Conservation (phyloP, 2,329 filamentous ascomycete genomes). For the Colletotrichum sojae region DNA sequence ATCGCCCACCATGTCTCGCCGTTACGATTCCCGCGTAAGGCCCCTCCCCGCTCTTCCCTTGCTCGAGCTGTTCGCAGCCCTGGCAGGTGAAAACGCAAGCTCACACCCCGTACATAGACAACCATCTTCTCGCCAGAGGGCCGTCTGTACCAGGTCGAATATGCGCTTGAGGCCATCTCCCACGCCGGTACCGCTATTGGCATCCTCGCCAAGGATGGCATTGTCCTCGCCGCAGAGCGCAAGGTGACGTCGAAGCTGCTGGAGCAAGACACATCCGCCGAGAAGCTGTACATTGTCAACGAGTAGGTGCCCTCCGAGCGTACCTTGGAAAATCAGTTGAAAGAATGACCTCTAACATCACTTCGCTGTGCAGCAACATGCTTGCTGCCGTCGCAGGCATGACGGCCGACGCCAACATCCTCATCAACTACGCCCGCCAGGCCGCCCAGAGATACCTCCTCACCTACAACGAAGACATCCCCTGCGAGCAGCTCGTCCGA, state of each 20-base stretch:
- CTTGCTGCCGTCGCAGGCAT: slow-evolving; percentile 99
- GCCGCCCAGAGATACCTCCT: slow-evolving; percentile 97
- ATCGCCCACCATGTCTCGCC: slow-evolving; percentile 82
- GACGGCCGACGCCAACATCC: slow-evolving; percentile 99
- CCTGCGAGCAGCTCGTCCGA: slow-evolving; percentile 98
- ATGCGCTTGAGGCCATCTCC: slow-evolving; percentile 98
- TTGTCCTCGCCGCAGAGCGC: slow-evolving; percentile 96
- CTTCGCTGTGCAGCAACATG: slow-evolving; percentile 85
- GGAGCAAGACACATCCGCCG: slow-evolving; percentile 98
- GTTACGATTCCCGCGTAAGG: slow-evolving; percentile 95
- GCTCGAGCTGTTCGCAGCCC: slow-evolving; percentile 42
- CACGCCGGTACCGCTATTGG: slow-evolving; percentile 97
- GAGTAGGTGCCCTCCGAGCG: slow-evolving; percentile 74
- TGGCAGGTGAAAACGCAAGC: slow-evolving; percentile 35
- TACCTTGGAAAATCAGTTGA: neutral
- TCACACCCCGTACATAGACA: slow-evolving; percentile 71
- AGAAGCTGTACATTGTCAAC: slow-evolving; percentile 99
- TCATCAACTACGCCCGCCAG: slow-evolving; percentile 99
- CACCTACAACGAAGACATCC: slow-evolving; percentile 99
- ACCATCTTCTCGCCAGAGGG: slow-evolving; percentile 99
- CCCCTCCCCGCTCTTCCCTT: slow-evolving; percentile 43
- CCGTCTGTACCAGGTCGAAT: slow-evolving; percentile 98
- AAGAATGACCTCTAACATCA: neutral
- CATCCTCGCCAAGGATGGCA: slow-evolving; percentile 97
- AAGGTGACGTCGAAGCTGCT: slow-evolving; percentile 99